Base-by-base conservation (phyloP, 2,329 filamentous ascomycete species). In the Botrytis byssoidea region DNA sequence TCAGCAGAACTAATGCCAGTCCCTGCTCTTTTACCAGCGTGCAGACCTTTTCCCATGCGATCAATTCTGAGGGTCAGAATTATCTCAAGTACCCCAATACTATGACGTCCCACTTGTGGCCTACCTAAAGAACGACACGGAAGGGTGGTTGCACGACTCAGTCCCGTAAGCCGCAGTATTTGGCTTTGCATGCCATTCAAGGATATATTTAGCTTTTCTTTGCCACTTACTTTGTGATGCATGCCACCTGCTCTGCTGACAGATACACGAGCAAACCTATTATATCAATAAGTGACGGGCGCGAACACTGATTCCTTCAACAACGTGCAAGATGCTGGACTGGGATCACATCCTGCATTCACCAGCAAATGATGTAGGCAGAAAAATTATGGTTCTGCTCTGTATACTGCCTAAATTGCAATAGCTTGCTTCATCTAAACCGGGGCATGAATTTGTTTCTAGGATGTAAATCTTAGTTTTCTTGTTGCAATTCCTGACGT, bases 221-320 rank as follows among this genome's bases (percentile, higher is more conserved):
- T 20, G 46, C 65, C 65, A 55, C 16, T 42, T 22, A 29, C 16
- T 68, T 6, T 29, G n/a, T 14, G 32, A 51, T 40, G 46, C 32
- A 55, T 67, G 22, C 29, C 46, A 51, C 32, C 37, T 37, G 32
- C 14, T 29, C 40, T 40, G 35, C 46, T 68, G 37, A 42, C 22
- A 67, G n/a, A 12, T 51, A 55, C 7, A 68, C 48, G 65, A 68
- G 65, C 35, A 68, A 68, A 18, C 46, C 35, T 68, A 42, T 68
- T 18, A 29, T 42, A 68, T 42, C 1, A 22, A 48, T 29, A 3
- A 55, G 29, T 55, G 35, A 48, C 5, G 25, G 22, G 40, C 35
- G 48, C 6, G 40, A 40, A 22, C 10, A 68, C 18, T 10, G 20
- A 9, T 68, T 25, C 16, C 32, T 18, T 5, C 46, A n/a, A 40